A percentile compares a stretch with the other conserved stretches of the same genome.
Evolutionary conservation across 2,329 filamentous ascomycete genomes (phyloP).

Genomic region (Colletotrichum australisinense): DNA sequence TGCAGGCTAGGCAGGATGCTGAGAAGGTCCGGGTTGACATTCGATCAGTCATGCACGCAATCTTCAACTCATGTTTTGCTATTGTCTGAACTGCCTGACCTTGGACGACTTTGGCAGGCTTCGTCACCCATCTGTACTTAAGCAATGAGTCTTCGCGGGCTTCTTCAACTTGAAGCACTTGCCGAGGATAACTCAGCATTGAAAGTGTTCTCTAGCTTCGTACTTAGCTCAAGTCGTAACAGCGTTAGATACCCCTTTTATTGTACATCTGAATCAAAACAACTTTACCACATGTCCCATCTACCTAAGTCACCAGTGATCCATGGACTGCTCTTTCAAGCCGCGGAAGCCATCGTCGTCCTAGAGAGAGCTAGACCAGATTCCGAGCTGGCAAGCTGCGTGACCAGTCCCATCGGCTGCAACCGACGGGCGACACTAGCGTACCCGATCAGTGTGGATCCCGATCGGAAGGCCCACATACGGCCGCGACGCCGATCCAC

Average conservation of each 20-base stretch:
- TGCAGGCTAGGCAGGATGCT: conserved; percentile 56
- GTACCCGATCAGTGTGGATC: conserved; percentile 15
- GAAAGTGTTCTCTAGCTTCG: too few relatives aligned
- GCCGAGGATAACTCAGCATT: too few relatives aligned
- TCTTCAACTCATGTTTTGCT: conserved; percentile 64
- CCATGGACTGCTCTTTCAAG: neutral
- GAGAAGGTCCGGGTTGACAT: conserved; percentile 55
- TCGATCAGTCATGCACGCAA: conserved; percentile 57
- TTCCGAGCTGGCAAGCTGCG: neutral
- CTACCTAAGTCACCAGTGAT: too few relatives aligned
- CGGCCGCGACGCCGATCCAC: neutral
- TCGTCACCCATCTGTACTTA: too few relatives aligned
- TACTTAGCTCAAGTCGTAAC: too few relatives aligned
- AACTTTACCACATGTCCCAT: too few relatives aligned
- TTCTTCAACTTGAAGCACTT: too few relatives aligned
- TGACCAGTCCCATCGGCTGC: neutral
- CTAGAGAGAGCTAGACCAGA: neutral
- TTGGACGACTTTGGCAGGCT: too few relatives aligned
- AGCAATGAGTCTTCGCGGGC: too few relatives aligned
- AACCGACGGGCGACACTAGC: conserved; percentile 10
- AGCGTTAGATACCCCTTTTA: too few relatives aligned
- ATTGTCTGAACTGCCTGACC: conserved; percentile 50
- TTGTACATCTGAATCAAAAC: too few relatives aligned
- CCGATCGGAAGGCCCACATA: conserved; percentile 24
- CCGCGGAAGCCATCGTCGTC: neutral